These are phyloP conservation scores for Penicillium macrosclerotiorum DNA, from an alignment of 495 filamentous ascomycete genomes.

Conservation along the genomic window DNA sequence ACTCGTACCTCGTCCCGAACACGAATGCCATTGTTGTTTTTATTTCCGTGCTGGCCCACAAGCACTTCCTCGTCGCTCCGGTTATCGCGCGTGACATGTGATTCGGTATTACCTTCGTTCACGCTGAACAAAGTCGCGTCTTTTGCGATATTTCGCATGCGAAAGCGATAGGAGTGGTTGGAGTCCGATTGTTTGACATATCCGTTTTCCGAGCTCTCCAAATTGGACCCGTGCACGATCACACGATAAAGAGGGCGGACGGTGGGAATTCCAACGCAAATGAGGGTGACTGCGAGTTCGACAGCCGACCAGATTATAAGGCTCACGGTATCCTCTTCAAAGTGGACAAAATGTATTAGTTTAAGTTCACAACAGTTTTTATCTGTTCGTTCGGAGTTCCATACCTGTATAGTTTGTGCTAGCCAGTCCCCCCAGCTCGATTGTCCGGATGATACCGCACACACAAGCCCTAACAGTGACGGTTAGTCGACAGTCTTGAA, in stretches of 20 bases:
- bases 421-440: conserved; percentile 14
- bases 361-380: too few relatives aligned
- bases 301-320: conserved; percentile 22
- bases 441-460: conserved; percentile 19
- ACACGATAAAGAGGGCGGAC: conserved; percentile 18
- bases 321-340: conserved; percentile 19
- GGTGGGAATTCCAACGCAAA: conserved; percentile 22
- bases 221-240: conserved; percentile 15
- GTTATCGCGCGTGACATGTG: conserved; percentile 5
- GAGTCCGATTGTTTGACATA: conserved; percentile 9
- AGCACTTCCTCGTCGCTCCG: conserved; percentile 16
- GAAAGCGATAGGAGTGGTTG: background rate
- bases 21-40: too few relatives aligned
- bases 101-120: conserved; percentile 8
- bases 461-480: conserved; percentile 10
- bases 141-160: conserved; percentile 11
- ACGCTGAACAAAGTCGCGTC: conserved; percentile 1
- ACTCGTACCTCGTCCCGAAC: too few relatives aligned
- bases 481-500: too few relatives aligned
- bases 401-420: conserved; percentile 22
- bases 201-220: conserved; percentile 7
- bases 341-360: too few relatives aligned
- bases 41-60: conserved; percentile 6
- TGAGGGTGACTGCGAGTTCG: conserved; percentile 19
- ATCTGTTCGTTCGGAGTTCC: background rate